These are phyloP conservation scores for Botryotinia narcissicola DNA, from an alignment of 2,329 filamentous ascomycete species.

Conservation along the genomic window DNA sequence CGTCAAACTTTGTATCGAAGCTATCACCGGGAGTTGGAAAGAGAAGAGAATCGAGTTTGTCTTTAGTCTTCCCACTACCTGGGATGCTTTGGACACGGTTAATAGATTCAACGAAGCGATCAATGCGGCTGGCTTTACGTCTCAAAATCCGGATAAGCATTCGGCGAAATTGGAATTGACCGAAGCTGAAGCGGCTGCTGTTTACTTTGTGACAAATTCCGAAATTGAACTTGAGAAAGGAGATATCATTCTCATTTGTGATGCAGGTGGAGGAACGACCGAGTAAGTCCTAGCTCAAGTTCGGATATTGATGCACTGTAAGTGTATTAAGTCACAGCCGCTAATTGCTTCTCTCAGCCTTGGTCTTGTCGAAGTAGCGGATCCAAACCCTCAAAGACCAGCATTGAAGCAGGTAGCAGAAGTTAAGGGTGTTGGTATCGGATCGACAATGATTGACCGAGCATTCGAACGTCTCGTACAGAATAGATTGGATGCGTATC, in stretches of 20 bases:
- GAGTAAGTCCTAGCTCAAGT: slow-evolving; percentile 6
- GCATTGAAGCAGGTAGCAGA: slow-evolving; percentile 40
- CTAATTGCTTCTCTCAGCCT: background rate
- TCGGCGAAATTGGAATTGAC: slow-evolving; percentile 47
- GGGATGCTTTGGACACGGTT: slow-evolving; percentile 41
- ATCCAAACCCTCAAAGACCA: slow-evolving; percentile 32
- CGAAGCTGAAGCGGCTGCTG: slow-evolving; percentile 53
- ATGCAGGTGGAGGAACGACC: slow-evolving; percentile 50
- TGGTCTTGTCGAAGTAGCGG: slow-evolving; percentile 45
- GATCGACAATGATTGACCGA: slow-evolving; percentile 47
- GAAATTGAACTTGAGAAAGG: slow-evolving; percentile 22
- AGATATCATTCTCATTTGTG: slow-evolving; percentile 49
- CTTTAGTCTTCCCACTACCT: slow-evolving; percentile 45
- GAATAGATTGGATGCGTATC: slow-evolving; percentile 40
- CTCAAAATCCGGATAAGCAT: slow-evolving; percentile 37
- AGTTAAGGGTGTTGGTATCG: slow-evolving; percentile 48
- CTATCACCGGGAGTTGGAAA: slow-evolving; percentile 51
- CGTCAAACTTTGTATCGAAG: slow-evolving; percentile 2
- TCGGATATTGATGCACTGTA: background rate
- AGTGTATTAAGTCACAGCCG: background rate
- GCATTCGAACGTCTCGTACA: slow-evolving; percentile 43
- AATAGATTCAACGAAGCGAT: slow-evolving; percentile 39
- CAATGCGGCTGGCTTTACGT: slow-evolving; percentile 36
- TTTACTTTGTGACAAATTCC: slow-evolving; percentile 42
- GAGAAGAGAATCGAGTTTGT: slow-evolving; percentile 40